Evolutionary conservation across 371 early-diverging fungal species (phyloP).

Genomic region (Batkoa obscura): DNA sequence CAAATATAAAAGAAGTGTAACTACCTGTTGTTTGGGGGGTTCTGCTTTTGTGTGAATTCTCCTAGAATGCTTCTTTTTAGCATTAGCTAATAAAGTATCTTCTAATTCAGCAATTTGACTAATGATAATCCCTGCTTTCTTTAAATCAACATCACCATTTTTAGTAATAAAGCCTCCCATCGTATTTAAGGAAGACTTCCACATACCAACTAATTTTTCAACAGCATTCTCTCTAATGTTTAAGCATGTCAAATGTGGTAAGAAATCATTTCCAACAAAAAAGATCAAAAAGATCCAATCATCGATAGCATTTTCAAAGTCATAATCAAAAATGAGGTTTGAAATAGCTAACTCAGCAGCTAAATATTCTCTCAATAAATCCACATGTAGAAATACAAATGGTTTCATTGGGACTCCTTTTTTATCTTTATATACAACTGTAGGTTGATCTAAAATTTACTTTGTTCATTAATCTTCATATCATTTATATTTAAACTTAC

Average conservation of each 20-base stretch:
- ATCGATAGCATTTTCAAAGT: slow-evolving; percentile 86
- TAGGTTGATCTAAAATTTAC: slow-evolving; percentile 14
- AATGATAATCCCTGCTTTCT: slow-evolving; percentile 53
- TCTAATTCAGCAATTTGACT: slow-evolving; percentile 67
- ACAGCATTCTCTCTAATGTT: slow-evolving; percentile 97
- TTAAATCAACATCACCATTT: slow-evolving; percentile 56
- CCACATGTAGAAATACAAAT: slow-evolving; percentile 76
- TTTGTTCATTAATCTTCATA: slow-evolving; percentile 29
- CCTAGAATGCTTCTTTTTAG: background rate
- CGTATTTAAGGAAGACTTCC: slow-evolving; percentile 51
- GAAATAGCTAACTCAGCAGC: slow-evolving; percentile 59
- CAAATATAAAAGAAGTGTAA: background rate
- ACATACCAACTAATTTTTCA: slow-evolving; percentile 68
- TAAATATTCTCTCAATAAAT: slow-evolving; percentile 82
- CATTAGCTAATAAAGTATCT: slow-evolving; percentile 53
- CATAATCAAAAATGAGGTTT: slow-evolving; percentile 42
- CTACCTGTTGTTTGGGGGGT: background rate
- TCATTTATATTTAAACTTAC: slow-evolving; percentile 18
- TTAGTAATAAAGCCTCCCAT: slow-evolving; percentile 79
- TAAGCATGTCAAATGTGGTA: slow-evolving; percentile 95
- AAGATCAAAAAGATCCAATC: slow-evolving; percentile 99
- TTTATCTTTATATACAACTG: background rate
- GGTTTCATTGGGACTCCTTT: slow-evolving; percentile 34
- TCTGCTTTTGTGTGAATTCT: background rate
- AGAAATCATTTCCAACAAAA: slow-evolving; percentile 99